phyloP scores from a whole-genome alignment of 106 monocot genomes.

The Dendrobium huoshanense region DNA sequence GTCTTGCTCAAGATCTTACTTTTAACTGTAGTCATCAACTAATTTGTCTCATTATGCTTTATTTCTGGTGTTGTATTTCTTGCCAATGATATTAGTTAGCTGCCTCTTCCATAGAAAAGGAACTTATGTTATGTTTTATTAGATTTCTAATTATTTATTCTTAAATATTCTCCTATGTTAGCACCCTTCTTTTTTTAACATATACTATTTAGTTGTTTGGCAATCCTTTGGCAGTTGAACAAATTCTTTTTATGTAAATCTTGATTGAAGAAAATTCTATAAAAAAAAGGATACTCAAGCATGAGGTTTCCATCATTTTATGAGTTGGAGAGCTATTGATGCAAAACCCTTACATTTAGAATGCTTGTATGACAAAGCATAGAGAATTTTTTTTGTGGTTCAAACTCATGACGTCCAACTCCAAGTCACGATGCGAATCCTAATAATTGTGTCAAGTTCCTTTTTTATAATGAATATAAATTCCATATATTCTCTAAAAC shows the following conservation, averaged over 20 bases:
- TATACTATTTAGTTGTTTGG: not conserved
- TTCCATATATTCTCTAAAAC: not conserved
- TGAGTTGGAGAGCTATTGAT: not conserved
- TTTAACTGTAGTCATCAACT: not conserved
- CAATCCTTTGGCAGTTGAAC: not conserved
- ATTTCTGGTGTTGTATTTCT: not conserved
- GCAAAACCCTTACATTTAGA: not conserved
- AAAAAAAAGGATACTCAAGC: not conserved
- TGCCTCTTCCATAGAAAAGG: not conserved
- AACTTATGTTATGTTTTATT: not conserved
- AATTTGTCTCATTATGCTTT: not conserved
- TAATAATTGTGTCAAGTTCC: not conserved
- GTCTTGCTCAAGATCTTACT: not conserved
- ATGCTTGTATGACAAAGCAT: not conserved
- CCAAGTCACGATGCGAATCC: not conserved
- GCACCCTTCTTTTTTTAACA: not conserved
- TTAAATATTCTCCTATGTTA: not conserved
- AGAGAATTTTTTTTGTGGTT: not conserved
- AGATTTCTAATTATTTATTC: not conserved
- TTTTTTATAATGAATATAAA: not conserved
- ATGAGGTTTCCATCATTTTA: not conserved
- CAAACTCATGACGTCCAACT: not conserved
- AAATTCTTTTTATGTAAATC: not conserved
- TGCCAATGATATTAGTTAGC: not conserved
- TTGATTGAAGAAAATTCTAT: not conserved